phyloP scores from a whole-genome alignment of 2,329 filamentous ascomycete genomes.

The Tolypocladium sp. region DNA sequence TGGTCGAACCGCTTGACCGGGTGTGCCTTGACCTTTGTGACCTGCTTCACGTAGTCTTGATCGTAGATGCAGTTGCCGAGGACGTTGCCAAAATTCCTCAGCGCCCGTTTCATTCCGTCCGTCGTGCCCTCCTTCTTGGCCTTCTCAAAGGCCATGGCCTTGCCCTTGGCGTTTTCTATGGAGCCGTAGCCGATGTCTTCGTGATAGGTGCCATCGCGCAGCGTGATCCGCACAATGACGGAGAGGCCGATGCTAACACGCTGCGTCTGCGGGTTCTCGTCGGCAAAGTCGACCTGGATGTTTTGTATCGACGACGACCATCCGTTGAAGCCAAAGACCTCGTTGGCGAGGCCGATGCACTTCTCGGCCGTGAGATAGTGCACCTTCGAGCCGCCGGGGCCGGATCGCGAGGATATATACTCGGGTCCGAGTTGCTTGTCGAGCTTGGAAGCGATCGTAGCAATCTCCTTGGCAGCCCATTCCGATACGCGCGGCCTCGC shows the following conservation, averaged over 20 bases:
- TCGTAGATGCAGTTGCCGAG: conserved; percentile 98
- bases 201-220: conserved; percentile 91
- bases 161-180: conserved; percentile 92
- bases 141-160: conserved; percentile 94
- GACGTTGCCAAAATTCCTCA: conserved; percentile 91
- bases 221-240: conserved; percentile 80
- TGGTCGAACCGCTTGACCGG: conserved; percentile 67
- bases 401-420: conserved; percentile 81
- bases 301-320: conserved; percentile 97
- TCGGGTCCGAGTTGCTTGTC: conserved; percentile 94
- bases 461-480: conserved; percentile 86
- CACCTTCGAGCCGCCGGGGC: conserved; percentile 75
- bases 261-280: conserved; percentile 69
- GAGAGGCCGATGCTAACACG: conserved; percentile 81
- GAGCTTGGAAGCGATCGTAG: conserved; percentile 74
- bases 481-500: conserved; percentile 57
- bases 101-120: conserved; percentile 79
- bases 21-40: conserved; percentile 79
- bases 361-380: conserved; percentile 96
- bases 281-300: conserved; percentile 90
- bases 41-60: conserved; percentile 82
- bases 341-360: conserved; percentile 88
- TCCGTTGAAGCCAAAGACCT: conserved; percentile 94
- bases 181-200: conserved; percentile 97
- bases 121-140: conserved; percentile 98